These are phyloP conservation scores for Coemansia sp. DNA, from an alignment of 192 early-diverging fungal genomes.

Conservation along the genomic window DNA sequence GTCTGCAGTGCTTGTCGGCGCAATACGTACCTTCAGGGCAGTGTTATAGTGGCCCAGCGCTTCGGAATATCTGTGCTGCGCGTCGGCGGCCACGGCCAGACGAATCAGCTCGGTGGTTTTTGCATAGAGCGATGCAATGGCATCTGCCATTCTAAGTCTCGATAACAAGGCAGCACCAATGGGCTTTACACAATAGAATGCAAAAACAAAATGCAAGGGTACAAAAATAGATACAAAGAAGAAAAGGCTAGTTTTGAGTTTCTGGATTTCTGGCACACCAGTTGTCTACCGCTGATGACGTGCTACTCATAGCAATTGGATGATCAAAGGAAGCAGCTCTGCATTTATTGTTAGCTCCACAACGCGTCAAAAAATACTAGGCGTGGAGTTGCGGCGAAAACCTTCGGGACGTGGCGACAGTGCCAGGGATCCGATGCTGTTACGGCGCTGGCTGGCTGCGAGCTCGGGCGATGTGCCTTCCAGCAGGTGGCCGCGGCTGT, in stretches of 20 bases:
- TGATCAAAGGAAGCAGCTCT: too few relatives aligned
- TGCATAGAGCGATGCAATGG: constrained; percentile 15
- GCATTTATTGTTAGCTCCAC: neutral
- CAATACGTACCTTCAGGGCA: constrained; percentile 9
- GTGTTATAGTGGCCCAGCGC: constrained; percentile 31
- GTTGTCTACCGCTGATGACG: too few relatives aligned
- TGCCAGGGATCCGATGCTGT: constrained; percentile 7
- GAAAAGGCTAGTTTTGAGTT: too few relatives aligned
- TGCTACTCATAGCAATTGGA: too few relatives aligned
- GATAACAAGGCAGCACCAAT: neutral
- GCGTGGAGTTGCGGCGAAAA: neutral
- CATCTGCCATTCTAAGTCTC: constrained; percentile 11
- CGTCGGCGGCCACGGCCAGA: constrained; percentile 37
- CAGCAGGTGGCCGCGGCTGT: neutral
- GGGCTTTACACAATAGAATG: neutral
- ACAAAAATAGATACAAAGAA: neutral
- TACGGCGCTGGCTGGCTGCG: neutral
- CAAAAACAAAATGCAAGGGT: constrained; percentile 1
- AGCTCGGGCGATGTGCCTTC: neutral
- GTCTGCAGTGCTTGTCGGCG: too few relatives aligned
- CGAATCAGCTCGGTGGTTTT: constrained; percentile 29
- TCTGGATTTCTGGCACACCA: too few relatives aligned
- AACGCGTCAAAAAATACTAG: neutral
- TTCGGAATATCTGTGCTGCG: constrained; percentile 3
- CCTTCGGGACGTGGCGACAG: neutral